These are phyloP conservation scores for Hypoxylon rubiginosum DNA, from an alignment of 2,329 filamentous ascomycete species.

Conservation along the genomic window DNA sequence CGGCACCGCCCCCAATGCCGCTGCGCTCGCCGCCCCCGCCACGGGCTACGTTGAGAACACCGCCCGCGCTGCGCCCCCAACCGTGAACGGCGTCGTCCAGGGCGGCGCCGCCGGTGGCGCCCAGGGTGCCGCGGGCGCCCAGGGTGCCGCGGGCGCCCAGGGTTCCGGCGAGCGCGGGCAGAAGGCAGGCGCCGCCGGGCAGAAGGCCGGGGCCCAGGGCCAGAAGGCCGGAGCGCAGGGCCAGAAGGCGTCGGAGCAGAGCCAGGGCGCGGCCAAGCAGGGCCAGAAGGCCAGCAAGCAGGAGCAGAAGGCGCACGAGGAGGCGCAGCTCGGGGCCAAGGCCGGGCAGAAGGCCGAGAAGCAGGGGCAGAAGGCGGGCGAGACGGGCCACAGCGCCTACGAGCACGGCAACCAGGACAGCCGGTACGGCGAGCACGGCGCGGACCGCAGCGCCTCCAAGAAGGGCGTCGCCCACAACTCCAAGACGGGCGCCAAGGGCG, in stretches of 20 bases:
- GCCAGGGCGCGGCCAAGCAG: background rate
- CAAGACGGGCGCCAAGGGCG: slow-evolving; percentile 30
- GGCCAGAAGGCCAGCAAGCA: slow-evolving; percentile 4
- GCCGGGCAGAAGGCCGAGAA: slow-evolving; percentile 9
- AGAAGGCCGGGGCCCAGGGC: background rate
- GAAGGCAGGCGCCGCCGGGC: slow-evolving; percentile 11
- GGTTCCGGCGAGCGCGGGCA: background rate
- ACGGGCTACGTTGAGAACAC: slow-evolving; percentile 6
- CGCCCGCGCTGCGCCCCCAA: background rate
- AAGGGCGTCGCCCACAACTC: slow-evolving; percentile 33
- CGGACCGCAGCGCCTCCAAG: slow-evolving; percentile 35
- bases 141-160: slow-evolving; percentile 7
- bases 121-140: too few relatives aligned
- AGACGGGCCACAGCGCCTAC: slow-evolving; percentile 15
- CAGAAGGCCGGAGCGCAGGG: slow-evolving; percentile 9
- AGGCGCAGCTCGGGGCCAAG: background rate
- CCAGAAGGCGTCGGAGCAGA: background rate
- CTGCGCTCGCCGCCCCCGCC: slow-evolving; percentile 14
- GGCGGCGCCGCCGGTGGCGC: too few relatives aligned
- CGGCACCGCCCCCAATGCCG: slow-evolving; percentile 6
- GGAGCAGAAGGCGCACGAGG: slow-evolving; percentile 7
- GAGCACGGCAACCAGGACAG: slow-evolving; percentile 23
- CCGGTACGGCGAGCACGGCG: slow-evolving; percentile 27
- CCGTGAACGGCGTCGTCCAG: background rate
- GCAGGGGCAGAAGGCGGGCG: slow-evolving; percentile 9